Base-by-base conservation (phyloP, 2,329 filamentous ascomycete genomes). In the Ophiostoma ips region DNA sequence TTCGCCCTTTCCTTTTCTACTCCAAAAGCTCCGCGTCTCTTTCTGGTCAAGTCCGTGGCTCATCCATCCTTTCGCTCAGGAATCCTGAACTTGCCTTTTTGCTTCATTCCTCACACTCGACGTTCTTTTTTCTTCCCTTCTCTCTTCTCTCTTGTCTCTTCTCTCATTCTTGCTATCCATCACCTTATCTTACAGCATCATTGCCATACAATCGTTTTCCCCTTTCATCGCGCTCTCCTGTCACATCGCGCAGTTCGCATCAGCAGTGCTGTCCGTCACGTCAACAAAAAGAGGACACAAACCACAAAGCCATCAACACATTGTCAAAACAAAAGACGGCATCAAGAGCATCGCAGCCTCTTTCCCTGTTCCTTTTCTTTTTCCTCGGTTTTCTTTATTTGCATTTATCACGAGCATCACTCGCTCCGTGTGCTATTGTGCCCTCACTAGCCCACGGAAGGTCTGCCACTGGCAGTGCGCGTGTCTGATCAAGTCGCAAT, bases 161-260 rank as follows among this genome's bases (percentile, higher is more conserved):
- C n/a, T n/a, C n/a, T n/a, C n/a, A n/a, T n/a, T n/a, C n/a, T n/a
- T n/a, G n/a, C n/a, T n/a, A 49, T 53, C 45, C 40, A 53, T 49
- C 41, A 19, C 38, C n/a, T 49, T 46, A 49, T 53, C 49, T 53
- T 53, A 50, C 18, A 50, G 49, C 49, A 49, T 53, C 36, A 37
- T 50, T 50, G 51, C 45, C 38, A n/a, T 43, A 43, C 40, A 43
- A n/a, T 43, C 40, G 19, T 43, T 43, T 41, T 10, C 6, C 16
- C 21, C 30, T 35, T 5, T 46, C 16, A 38, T 48, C 9, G 12
- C 28, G 28, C 15, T 43, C 43, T 19, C 28, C 13, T 19, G 30
- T 37, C 34, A 21, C 18, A 45, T n/a, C 12, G 28, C n/a, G 21
- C 28, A 33, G 12, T 36, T 16, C 21, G 35, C 34, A 28, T 21